phyloP scores from a whole-genome alignment of 176 grass and related monocot genomes.

The Cenchrus purpureus region DNA sequence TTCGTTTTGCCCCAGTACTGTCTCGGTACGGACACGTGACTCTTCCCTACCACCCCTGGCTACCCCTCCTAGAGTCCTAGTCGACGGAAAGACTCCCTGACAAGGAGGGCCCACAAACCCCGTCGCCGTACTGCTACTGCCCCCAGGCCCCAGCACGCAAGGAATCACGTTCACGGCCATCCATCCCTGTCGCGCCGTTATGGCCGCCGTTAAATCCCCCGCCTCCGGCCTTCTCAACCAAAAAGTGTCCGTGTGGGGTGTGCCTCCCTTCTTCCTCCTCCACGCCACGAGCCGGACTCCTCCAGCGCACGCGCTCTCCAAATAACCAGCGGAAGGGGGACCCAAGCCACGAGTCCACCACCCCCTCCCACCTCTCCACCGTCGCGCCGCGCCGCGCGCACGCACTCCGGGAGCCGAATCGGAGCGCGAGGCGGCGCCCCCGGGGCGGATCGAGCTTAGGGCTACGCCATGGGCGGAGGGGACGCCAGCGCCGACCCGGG shows the following conservation, averaged over 20 bases:
- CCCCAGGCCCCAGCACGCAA: slow-evolving; percentile 36
- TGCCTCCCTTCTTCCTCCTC: slow-evolving; percentile 26
- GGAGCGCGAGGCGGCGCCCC: neutral
- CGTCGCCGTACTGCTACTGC: neutral
- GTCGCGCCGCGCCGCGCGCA: slow-evolving; percentile 3
- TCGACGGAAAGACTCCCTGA: neutral
- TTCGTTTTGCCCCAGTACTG: no score
- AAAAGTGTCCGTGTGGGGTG: neutral
- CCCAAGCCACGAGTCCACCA: slow-evolving; percentile 12
- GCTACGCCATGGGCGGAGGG: slow-evolving; percentile 52
- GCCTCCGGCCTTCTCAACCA: neutral
- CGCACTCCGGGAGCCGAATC: slow-evolving; percentile 33
- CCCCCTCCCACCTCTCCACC: slow-evolving; percentile 3
- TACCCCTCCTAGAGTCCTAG: no score
- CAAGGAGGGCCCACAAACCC: neutral
- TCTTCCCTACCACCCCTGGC: no score
- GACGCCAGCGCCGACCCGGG: slow-evolving; percentile 30
- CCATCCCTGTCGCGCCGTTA: slow-evolving; percentile 9
- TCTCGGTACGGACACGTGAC: no score
- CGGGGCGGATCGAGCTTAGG: slow-evolving; percentile 49
- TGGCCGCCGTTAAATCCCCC: slow-evolving; percentile 42
- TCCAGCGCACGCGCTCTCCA: slow-evolving; percentile 27
- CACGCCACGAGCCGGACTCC: slow-evolving; percentile 4
- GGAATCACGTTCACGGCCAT: slow-evolving; percentile 38
- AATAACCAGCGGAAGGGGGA: slow-evolving; percentile 16